Base-by-base conservation (phyloP, 768 basidiomycete species). In the Lentinus brumalis region DNA sequence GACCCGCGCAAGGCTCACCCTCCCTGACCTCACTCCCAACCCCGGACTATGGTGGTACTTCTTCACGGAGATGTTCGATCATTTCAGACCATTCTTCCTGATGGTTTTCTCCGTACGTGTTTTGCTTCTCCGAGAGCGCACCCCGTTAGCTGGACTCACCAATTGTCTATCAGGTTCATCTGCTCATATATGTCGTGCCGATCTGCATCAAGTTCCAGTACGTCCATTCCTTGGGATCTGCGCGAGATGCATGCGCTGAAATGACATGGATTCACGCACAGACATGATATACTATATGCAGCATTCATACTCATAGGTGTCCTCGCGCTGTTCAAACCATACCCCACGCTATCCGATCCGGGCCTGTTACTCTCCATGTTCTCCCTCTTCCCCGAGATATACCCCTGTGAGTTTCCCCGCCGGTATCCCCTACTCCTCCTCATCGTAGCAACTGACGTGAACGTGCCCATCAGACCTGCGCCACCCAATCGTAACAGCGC, bases 21-120 rank as follows among this genome's bases (percentile, higher is more conserved):
- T 97, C 9, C 90, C 91, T 2, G 96, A 97, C 71, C 75, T 98
- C 63, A 95, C 94, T 9, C 96, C 97, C 0, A 98, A 96, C 67
- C 86, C 92, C 4, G 96, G 97, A 2, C 76, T 98, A 31, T 94
- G 94, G 91, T 98, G 96, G 96, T 98, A 98, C 74, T 98, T 98
- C 78, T 98, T 98, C 77, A 98, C 94, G 11, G 96, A 98, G 73
- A 98, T 98, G 92, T 99, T 99, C 64, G 96, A 98, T 70, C 91
- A 98, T 71, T 99, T 98, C 79, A 80, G 97, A 32, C 86, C 89
- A 4, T 98, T 98, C 77, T 99, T 97, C 81, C 78, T 98, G 35
- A 89, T 95, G 81, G 92, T 91, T 16, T 98, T 98, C 74, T 91
- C 89, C 16, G 95, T 95, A 67, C 50, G 88, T 72, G 15, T 4